Evolutionary conservation across 306 rosid species (phyloP).

Genomic region (Casuarina equisetifolia): DNA sequence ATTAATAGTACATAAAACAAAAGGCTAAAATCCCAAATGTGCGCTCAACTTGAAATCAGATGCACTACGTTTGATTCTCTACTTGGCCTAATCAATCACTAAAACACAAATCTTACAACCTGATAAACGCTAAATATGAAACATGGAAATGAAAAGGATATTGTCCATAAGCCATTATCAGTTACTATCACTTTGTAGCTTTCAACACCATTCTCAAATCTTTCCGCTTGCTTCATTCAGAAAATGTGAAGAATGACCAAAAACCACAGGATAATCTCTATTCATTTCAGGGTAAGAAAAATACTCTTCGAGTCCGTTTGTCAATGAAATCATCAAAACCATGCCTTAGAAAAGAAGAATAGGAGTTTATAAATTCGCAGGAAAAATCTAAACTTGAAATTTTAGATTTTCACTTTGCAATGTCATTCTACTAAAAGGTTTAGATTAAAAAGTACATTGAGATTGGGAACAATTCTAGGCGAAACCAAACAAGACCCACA

Average conservation of each 20-base stretch:
- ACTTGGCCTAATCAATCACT: neutral
- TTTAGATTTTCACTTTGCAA: neutral
- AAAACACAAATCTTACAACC: neutral
- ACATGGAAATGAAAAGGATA: neutral
- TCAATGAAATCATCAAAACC: neutral
- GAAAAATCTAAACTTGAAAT: neutral
- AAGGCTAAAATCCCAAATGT: neutral
- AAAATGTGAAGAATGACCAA: neutral
- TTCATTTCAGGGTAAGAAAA: neutral
- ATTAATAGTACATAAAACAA: neutral
- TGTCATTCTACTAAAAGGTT: neutral
- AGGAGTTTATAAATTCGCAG: neutral
- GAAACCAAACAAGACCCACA: neutral
- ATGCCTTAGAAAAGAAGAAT: neutral
- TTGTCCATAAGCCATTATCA: neutral
- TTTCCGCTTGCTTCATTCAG: neutral
- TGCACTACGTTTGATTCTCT: neutral
- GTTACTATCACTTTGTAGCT: neutral
- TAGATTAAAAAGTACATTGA: neutral
- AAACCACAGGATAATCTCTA: neutral
- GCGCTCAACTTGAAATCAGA: neutral
- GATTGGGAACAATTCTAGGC: neutral
- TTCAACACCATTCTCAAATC: neutral
- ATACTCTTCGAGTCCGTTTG: neutral
- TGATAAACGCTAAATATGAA: neutral